Conservation (phyloP, 768 basidiomycete species). For the Leucosporidium scottii region DNA sequence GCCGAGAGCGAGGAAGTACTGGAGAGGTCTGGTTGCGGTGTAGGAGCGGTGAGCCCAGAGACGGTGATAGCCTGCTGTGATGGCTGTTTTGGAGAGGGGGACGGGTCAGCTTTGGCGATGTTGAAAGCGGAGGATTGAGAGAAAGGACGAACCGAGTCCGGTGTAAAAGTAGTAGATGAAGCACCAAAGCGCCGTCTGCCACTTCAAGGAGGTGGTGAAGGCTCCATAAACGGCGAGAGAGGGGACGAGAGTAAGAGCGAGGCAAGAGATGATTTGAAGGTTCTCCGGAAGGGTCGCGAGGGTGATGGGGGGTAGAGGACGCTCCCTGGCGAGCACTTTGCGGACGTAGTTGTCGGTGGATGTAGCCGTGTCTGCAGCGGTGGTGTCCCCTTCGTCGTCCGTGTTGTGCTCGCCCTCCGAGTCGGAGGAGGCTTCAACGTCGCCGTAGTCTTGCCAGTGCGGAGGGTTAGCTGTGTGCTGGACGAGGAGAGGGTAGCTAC, state of each 20-base stretch:
- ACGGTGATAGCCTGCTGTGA: slow-evolving; percentile 89
- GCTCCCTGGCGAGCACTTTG: slow-evolving; percentile 44
- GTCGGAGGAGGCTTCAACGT: background rate
- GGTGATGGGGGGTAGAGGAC: slow-evolving; percentile 46
- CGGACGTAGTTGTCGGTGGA: slow-evolving; percentile 42
- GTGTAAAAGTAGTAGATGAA: slow-evolving; percentile 59
- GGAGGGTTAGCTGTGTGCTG: background rate
- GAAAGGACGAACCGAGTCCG: slow-evolving; percentile 51
- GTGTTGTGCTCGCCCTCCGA: slow-evolving; percentile 5
- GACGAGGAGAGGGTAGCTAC: background rate
- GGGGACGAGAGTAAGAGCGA: slow-evolving; percentile 58
- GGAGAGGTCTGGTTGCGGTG: slow-evolving; percentile 76
- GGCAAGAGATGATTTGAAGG: slow-evolving; percentile 44
- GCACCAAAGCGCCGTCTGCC: slow-evolving; percentile 64
- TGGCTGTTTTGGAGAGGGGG: slow-evolving; percentile 46
- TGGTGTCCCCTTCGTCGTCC: slow-evolving; percentile 31
- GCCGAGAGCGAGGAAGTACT: slow-evolving; percentile 72
- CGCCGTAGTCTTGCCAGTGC: too few species aligned
- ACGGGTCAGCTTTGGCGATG: background rate
- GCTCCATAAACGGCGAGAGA: slow-evolving; percentile 65
- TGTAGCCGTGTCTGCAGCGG: slow-evolving; percentile 18
- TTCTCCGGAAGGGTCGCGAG: slow-evolving; percentile 40
- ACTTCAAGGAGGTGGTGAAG: slow-evolving; percentile 53
- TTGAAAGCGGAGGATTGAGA: background rate
- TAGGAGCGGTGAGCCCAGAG: slow-evolving; percentile 95